Base-by-base conservation (phyloP, 2,329 filamentous ascomycete genomes). In the Fusarium denticulatum region DNA sequence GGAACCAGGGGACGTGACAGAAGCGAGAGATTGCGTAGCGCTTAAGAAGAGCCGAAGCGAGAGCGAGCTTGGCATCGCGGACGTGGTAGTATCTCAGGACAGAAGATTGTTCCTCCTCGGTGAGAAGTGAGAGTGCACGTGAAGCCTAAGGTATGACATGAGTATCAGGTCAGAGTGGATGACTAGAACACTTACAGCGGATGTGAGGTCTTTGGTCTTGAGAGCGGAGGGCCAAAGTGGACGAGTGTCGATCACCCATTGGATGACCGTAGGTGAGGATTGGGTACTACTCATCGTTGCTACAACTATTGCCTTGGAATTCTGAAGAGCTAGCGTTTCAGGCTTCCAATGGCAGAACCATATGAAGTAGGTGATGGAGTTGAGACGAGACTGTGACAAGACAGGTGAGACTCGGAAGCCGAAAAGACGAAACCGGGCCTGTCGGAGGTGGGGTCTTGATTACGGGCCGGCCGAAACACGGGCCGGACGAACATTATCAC, bases 31-130 rank as follows among this genome's bases (percentile, higher is more conserved):
- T 88, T 77, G 89, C 90, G 75, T 91, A 87, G 62, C 92, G 91
- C 84, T 96, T 96, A 67, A 95, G 85, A 56, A 96, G 87, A 47
- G 91, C 88, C 24, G 93, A 95, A 30, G 83, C 92, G 46, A 96
- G 86, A 55, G 89, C 88, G 87, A 95, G 92, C 79, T 92, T 93
- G 60, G 93, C 93, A 82, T 95, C 93, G 78, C 88, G 86, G 75
- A 92, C 84, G 80, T 91, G 89, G 83, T 90, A 89, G 83, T 90
- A 94, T 64, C 85, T 85, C 14, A 91, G 85, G 37, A 91, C 88
- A 20, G 83, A 81, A 58, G 86, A 80, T 69, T 87, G 88, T 79
- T 94, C 92, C 15, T 87, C 82, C 3, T 82, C 75, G 5, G 84
- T 81, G 55, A 92, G 84, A 34, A 91, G 83, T 14, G 83, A 80